Conservation (phyloP, 768 basidiomycete genomes). For the Panaeolus papilionaceus region DNA sequence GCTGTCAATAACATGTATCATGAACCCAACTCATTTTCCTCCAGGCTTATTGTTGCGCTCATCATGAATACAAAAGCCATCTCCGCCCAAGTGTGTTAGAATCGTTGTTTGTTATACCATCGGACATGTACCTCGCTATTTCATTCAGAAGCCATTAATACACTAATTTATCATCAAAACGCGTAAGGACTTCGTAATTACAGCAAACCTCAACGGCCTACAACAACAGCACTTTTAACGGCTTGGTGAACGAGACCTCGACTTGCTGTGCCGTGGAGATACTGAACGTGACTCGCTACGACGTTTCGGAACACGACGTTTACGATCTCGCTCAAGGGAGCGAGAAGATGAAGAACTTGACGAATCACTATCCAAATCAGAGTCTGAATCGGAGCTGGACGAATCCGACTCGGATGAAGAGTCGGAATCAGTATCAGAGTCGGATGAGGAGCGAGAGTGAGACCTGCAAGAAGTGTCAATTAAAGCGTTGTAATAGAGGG, state of each 20-base stretch:
- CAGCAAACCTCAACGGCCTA: background rate
- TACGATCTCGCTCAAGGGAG: slow-evolving; percentile 34
- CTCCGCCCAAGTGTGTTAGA: slow-evolving; percentile 41
- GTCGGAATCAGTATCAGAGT: slow-evolving; percentile 43
- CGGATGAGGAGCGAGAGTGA: slow-evolving; percentile 25
- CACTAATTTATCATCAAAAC: slow-evolving; percentile 7
- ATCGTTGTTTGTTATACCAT: slow-evolving; percentile 21
- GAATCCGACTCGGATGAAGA: slow-evolving; percentile 51
- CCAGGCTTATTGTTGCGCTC: slow-evolving; percentile 83
- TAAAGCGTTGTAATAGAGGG: background rate
- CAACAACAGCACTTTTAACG: background rate
- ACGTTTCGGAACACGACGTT: slow-evolving; percentile 31
- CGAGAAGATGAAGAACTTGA: slow-evolving; percentile 58
- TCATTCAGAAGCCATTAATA: slow-evolving; percentile 3
- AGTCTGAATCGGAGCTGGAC: slow-evolving; percentile 47
- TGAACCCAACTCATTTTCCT: slow-evolving; percentile 4
- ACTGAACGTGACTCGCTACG: slow-evolving; percentile 21
- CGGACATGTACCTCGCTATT: background rate
- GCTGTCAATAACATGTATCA: background rate
- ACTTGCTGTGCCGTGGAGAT: slow-evolving; percentile 6
- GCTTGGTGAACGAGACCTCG: background rate
- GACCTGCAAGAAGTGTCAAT: slow-evolving; percentile 22
- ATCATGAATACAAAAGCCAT: slow-evolving; percentile 87
- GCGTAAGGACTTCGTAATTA: background rate
- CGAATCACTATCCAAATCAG: slow-evolving; percentile 24